Conservation (phyloP, 2,329 filamentous ascomycete genomes). For the Annulohypoxylon truncatum region DNA sequence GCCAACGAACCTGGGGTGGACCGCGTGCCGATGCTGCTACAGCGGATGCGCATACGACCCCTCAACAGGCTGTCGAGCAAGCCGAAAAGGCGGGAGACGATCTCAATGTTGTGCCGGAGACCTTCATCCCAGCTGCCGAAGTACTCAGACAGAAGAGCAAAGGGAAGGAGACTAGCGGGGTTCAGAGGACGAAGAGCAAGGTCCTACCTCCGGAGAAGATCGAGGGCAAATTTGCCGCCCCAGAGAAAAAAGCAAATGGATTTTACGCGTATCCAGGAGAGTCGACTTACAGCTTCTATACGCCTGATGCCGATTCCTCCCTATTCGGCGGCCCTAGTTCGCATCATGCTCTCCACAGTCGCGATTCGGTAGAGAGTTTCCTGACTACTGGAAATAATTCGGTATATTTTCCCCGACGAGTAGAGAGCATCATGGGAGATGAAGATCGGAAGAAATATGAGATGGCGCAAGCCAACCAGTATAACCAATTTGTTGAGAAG, state of each 20-base stretch:
- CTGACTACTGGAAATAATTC: constrained; percentile 70
- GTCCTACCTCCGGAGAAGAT: constrained; percentile 80
- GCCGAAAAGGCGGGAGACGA: constrained; percentile 86
- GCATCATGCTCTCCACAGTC: constrained; percentile 62
- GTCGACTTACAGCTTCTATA: constrained; percentile 67
- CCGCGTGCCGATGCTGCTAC: constrained; percentile 88
- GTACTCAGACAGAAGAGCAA: constrained; percentile 53
- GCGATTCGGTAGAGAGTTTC: constrained; percentile 75
- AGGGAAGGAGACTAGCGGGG: constrained; percentile 50
- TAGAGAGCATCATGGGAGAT: constrained; percentile 81
- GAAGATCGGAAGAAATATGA: constrained; percentile 81
- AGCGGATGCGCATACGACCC: constrained; percentile 79
- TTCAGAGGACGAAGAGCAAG: constrained; percentile 64
- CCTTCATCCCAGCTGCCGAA: constrained; percentile 74
- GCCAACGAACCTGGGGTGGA: constrained; percentile 94
- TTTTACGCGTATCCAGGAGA: constrained; percentile 78
- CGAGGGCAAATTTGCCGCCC: constrained; percentile 81
- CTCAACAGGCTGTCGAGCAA: constrained; percentile 84
- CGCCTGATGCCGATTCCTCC: constrained; percentile 42
- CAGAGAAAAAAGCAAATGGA: constrained; percentile 74
- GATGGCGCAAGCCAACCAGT: constrained; percentile 70
- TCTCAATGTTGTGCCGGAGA: constrained; percentile 88
- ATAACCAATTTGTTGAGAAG: constrained; percentile 51
- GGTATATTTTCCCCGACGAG: constrained; percentile 73
- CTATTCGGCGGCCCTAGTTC: constrained; percentile 54